A percentile compares a stretch with the other conserved stretches of the same genome.
Evolutionary conservation across 345 rosid species (phyloP).

Genomic region (Litchi chinensis): DNA sequence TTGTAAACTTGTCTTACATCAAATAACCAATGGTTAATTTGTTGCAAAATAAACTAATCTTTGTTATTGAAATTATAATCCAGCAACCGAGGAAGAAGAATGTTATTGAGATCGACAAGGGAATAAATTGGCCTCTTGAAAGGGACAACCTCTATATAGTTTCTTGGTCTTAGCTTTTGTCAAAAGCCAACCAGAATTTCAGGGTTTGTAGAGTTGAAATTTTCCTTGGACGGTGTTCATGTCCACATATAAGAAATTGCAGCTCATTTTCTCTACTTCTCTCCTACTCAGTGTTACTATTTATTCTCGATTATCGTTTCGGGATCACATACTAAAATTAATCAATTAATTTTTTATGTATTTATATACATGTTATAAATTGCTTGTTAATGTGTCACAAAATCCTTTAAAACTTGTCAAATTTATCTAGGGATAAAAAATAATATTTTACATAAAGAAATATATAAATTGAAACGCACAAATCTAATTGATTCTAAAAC

Average conservation of each 20-base stretch:
- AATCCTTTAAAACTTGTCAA: no score
- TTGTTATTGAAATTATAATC: conserved; percentile 7
- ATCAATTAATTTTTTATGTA: no score
- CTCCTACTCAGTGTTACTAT: not conserved
- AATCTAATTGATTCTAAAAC: no score
- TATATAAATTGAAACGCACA: no score
- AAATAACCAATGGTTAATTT: not conserved
- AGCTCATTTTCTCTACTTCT: not conserved
- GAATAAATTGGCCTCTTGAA: conserved; percentile 15
- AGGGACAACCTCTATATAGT: conserved; percentile 19
- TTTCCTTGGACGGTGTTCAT: conserved; percentile 25
- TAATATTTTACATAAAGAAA: no score
- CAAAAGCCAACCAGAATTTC: conserved; percentile 38
- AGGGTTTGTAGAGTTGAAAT: conserved; percentile 34
- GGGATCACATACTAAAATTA: no score
- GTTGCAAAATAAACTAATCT: not conserved
- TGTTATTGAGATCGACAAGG: not conserved
- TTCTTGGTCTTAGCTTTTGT: conserved; percentile 16
- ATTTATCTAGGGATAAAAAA: no score
- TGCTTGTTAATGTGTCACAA: no score
- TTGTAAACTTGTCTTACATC: no score
- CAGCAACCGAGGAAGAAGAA: not conserved
- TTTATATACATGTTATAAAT: no score
- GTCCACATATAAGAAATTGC: conserved; percentile 8
- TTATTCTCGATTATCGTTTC: not conserved